These are phyloP conservation scores for Lactarius quietus DNA, from an alignment of 768 basidiomycete genomes.

Conservation along the genomic window DNA sequence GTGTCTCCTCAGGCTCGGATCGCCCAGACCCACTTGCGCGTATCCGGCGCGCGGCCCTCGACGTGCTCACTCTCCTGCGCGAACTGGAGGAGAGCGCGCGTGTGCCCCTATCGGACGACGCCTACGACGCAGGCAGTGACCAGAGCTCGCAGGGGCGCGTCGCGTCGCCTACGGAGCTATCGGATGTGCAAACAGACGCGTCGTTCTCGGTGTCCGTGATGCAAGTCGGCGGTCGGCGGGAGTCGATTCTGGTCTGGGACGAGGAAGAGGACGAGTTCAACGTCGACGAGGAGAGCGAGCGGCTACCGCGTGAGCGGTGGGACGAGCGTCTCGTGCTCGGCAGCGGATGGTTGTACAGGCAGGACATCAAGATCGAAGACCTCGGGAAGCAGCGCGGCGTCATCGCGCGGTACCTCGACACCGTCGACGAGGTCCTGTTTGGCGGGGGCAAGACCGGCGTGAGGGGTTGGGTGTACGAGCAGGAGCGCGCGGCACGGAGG, in stretches of 20 bases:
- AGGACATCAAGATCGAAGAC: constrained; percentile 53
- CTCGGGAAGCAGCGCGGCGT: constrained; percentile 55
- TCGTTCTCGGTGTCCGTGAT: constrained; percentile 67
- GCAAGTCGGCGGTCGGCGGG: constrained; percentile 60
- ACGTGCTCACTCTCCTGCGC: constrained; percentile 75
- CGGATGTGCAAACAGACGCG: constrained; percentile 43
- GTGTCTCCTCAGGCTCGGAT: constrained; percentile 33
- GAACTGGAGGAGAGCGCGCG: constrained; percentile 77
- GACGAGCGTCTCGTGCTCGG: constrained; percentile 78
- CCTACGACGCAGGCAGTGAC: constrained; percentile 79
- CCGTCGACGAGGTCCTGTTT: constrained; percentile 80
- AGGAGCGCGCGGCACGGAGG: constrained; percentile 45
- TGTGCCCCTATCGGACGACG: constrained; percentile 72
- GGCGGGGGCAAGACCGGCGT: constrained; percentile 49
- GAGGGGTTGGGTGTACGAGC: constrained; percentile 48
- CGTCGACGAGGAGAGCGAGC: constrained; percentile 49
- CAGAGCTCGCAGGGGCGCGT: constrained; percentile 43
- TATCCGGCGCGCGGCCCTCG: constrained; percentile 76
- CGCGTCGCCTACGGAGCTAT: constrained; percentile 39
- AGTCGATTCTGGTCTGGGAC: constrained; percentile 78
- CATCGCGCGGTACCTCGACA: constrained; percentile 61
- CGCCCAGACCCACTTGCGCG: constrained; percentile 58
- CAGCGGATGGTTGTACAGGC: constrained; percentile 78
- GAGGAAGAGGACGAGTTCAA: constrained; percentile 52
- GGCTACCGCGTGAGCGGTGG: constrained; percentile 58